Conservation (phyloP, 2,329 filamentous ascomycete genomes). For the Myriosclerotinia duriaeana region DNA sequence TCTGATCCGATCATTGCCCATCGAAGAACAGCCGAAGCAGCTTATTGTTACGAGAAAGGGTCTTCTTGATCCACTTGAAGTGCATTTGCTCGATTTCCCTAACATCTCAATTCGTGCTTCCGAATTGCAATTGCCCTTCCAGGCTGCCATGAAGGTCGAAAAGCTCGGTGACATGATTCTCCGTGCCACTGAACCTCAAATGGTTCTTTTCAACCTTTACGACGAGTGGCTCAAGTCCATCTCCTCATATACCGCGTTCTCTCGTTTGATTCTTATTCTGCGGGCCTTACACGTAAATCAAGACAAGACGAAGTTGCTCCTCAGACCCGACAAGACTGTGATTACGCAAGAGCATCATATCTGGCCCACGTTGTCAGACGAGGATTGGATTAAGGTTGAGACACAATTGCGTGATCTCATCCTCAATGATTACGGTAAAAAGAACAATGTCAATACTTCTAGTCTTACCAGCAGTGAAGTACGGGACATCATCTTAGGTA, state of each 20-base stretch:
- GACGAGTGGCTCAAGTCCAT: slow-evolving; percentile 99
- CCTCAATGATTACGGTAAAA: slow-evolving; percentile 97
- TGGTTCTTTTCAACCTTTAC: slow-evolving; percentile 98
- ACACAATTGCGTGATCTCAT: slow-evolving; percentile 93
- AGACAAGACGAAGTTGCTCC: slow-evolving; percentile 94
- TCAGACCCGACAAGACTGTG: slow-evolving; percentile 95
- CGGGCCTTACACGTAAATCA: slow-evolving; percentile 96
- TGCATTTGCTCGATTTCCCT: slow-evolving; percentile 95
- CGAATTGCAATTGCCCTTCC: slow-evolving; percentile 95
- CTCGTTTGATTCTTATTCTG: slow-evolving; percentile 86
- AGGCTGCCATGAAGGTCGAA: slow-evolving; percentile 99
- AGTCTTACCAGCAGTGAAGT: slow-evolving; percentile 96
- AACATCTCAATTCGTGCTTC: slow-evolving; percentile 99
- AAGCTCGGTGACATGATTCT: slow-evolving; percentile 99
- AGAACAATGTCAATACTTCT: slow-evolving; percentile 99
- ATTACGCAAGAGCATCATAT: slow-evolving; percentile 99
- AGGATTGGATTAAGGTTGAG: slow-evolving; percentile 99
- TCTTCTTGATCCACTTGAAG: slow-evolving; percentile 92
- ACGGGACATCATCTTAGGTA: slow-evolving; percentile 95
- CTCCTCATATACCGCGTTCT: slow-evolving; percentile 98
- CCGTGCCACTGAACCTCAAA: slow-evolving; percentile 96
- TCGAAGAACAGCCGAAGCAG: slow-evolving; percentile 98
- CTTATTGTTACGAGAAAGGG: slow-evolving; percentile 97
- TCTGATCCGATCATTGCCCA: slow-evolving; percentile 88
- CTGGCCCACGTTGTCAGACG: slow-evolving; percentile 90